phyloP scores from a whole-genome alignment of 2,329 filamentous ascomycete species.

The Fusarium sororula region DNA sequence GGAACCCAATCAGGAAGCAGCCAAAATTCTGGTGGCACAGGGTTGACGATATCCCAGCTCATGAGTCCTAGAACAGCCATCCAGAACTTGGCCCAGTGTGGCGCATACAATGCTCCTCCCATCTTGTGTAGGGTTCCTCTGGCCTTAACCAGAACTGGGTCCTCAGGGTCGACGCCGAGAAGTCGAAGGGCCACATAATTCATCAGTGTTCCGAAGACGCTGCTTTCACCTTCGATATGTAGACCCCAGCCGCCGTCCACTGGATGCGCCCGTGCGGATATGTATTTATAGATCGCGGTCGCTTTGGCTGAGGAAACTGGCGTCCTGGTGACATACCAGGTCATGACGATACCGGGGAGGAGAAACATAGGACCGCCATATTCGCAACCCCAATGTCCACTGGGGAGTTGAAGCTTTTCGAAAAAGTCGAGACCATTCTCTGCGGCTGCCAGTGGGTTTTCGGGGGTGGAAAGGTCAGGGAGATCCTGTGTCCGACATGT shows the following conservation, averaged over 20 bases:
- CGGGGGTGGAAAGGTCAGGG: slow-evolving; percentile 74
- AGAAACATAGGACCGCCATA: slow-evolving; percentile 98
- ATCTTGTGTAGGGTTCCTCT: slow-evolving; percentile 83
- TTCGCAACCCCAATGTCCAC: slow-evolving; percentile 96
- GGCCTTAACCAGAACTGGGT: slow-evolving; percentile 86
- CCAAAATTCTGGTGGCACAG: slow-evolving; percentile 93
- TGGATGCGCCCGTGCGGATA: slow-evolving; percentile 84
- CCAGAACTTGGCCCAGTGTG: slow-evolving; percentile 99
- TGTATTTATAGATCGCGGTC: slow-evolving; percentile 91
- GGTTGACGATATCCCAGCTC: slow-evolving; percentile 93
- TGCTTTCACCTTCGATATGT: slow-evolving; percentile 93
- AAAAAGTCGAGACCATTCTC: slow-evolving; percentile 89
- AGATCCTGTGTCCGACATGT: slow-evolving; percentile 65
- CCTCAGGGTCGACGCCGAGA: slow-evolving; percentile 83
- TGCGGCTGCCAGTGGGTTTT: slow-evolving; percentile 79
- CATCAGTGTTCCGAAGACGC: slow-evolving; percentile 87
- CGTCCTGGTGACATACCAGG: slow-evolving; percentile 90
- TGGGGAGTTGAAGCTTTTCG: slow-evolving; percentile 85
- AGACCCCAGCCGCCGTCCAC: slow-evolving; percentile 97
- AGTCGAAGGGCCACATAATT: slow-evolving; percentile 87
- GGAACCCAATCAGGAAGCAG: slow-evolving; percentile 90
- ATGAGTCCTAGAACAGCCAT: slow-evolving; percentile 83
- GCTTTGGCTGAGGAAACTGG: slow-evolving; percentile 82
- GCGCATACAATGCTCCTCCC: slow-evolving; percentile 83
- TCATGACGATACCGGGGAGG: slow-evolving; percentile 83